Evolutionary conservation across 2,329 filamentous ascomycete species (phyloP), one percentile per base, ranked within the genome.

Genomic region (Macrophomina tecta): DNA sequence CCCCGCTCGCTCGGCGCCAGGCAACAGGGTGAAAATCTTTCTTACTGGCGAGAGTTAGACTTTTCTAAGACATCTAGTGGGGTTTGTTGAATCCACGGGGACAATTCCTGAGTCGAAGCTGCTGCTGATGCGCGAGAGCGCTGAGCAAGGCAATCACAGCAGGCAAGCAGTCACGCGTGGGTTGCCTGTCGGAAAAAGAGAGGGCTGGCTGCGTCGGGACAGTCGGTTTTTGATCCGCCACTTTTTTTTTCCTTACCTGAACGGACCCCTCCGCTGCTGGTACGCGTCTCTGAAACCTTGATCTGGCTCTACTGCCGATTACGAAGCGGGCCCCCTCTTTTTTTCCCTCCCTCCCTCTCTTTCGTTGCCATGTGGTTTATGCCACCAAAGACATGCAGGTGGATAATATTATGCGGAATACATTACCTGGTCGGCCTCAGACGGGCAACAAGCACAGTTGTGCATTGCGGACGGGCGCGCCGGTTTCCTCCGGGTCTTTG

Each of bases 381-480:
- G 58, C 58, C 11, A 32, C 5, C 42, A 62, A 45, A 62, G 58
- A 62, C 58, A 62, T 62, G 58, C 58, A 62, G 58, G 5, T 9
- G 46, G 1, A 30, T 14, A 49, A 45, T 45, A 62, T 48, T 7
- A 45, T 9, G 30, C 58, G 45, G 58, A 62, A 62, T n/a, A 28
- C 58, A 11, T 49, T 49, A 34, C 58, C 58, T 38, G 45, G 16
- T 38, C 40, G 58, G 9, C 32, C 28, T 16, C n/a, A 61, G 18
- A 18, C 6, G 56, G 56, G 23, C 23, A 23, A 23, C 23, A 23
- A 23, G 23, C 23, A 23, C 28, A 60, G 32, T 40, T 18, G n/a
- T 18, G 58, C n/a, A 12, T 36, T 36, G 58, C n/a, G 28, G 58
- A 62, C 49, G n/a, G 7, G 14, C 7, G 18, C 11, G 42, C 11